Evolutionary conservation across 179 eudicot genomes (phyloP).

Genomic region (Carnegiea gigantea): DNA sequence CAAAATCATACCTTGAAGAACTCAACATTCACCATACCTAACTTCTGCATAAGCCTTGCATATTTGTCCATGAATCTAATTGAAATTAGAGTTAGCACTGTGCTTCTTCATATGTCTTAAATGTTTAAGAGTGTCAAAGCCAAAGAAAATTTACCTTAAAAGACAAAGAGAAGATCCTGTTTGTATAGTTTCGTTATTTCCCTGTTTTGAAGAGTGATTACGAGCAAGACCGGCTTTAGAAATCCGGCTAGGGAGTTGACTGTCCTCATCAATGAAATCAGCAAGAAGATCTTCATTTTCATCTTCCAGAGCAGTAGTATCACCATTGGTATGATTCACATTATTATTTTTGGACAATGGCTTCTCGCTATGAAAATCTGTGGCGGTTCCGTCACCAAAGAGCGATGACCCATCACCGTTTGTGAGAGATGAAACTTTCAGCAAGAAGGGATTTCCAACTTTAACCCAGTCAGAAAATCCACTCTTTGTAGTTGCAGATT

Average conservation of each 20-base stretch:
- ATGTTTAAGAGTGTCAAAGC: constrained; percentile 8
- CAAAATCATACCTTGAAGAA: constrained; percentile 65
- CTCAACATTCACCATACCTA: constrained; percentile 82
- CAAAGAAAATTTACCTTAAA: constrained; percentile 51
- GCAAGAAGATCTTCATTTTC: constrained; percentile 99
- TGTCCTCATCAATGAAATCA: constrained; percentile 97
- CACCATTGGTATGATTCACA: constrained; percentile 51
- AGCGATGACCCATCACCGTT: constrained; percentile 40
- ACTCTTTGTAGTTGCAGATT: constrained; percentile 46
- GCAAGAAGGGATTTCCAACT: constrained; percentile 71
- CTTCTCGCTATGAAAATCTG: constrained; percentile 27
- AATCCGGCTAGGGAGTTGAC: constrained; percentile 93
- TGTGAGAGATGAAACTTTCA: constrained; percentile 45
- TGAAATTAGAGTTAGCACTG: constrained; percentile 31
- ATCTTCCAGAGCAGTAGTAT: constrained; percentile 55
- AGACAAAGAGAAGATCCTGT: constrained; percentile 96
- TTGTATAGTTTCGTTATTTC: constrained; percentile 65
- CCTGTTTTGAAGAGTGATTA: constrained; percentile 50
- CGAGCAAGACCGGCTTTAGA: constrained; percentile 50
- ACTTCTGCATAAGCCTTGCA: constrained; percentile 93
- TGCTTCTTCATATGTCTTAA: constrained; percentile 16
- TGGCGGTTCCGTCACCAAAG: constrained; percentile 35
- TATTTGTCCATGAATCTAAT: constrained; percentile 93
- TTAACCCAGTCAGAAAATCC: constrained; percentile 74
- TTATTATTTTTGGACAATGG: constrained; percentile 30